phyloP scores from a whole-genome alignment of 352 stramenopile species.

The Phytophthora constricta region DNA sequence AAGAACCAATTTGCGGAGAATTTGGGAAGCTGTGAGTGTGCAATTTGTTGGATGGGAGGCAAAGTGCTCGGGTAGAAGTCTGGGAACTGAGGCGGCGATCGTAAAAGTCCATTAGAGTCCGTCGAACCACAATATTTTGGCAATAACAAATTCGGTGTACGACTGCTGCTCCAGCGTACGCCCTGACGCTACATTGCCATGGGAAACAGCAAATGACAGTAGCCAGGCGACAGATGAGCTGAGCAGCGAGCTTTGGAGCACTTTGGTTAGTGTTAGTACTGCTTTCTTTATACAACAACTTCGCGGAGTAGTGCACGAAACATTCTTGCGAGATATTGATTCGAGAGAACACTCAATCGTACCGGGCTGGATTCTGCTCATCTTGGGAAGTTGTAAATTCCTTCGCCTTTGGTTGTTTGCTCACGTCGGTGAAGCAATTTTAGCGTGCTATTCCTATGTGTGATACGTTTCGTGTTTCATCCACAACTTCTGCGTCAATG shows the following conservation, averaged over 20 bases:
- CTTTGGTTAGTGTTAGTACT: slow-evolving; percentile 21
- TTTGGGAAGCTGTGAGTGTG: slow-evolving; percentile 3
- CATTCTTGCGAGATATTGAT: neutral
- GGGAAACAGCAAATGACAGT: slow-evolving; percentile 12
- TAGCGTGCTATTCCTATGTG: no score
- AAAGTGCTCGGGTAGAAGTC: slow-evolving; percentile 26
- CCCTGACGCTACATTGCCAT: slow-evolving; percentile 19
- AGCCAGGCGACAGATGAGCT: slow-evolving; percentile 27
- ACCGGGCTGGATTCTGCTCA: neutral
- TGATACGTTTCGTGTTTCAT: no score
- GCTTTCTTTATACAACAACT: neutral
- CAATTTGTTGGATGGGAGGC: neutral
- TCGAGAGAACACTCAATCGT: neutral
- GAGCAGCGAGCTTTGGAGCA: slow-evolving; percentile 33
- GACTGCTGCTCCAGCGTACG: slow-evolving; percentile 6
- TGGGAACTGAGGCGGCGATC: slow-evolving; percentile 23
- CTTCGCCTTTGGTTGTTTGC: no score
- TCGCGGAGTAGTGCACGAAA: no score
- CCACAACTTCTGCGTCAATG: neutral
- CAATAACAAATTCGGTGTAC: slow-evolving; percentile 16
- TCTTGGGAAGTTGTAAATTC: neutral
- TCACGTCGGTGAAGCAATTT: no score
- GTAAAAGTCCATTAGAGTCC: slow-evolving; percentile 30
- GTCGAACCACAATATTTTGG: slow-evolving; percentile 32
- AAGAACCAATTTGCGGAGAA: slow-evolving; percentile 17